Percentiles rank a stretch among this genome's conserved stretches.
Evolutionary conservation across 495 filamentous ascomycete species (phyloP).

Genomic region (Bathelium albidoporum): DNA sequence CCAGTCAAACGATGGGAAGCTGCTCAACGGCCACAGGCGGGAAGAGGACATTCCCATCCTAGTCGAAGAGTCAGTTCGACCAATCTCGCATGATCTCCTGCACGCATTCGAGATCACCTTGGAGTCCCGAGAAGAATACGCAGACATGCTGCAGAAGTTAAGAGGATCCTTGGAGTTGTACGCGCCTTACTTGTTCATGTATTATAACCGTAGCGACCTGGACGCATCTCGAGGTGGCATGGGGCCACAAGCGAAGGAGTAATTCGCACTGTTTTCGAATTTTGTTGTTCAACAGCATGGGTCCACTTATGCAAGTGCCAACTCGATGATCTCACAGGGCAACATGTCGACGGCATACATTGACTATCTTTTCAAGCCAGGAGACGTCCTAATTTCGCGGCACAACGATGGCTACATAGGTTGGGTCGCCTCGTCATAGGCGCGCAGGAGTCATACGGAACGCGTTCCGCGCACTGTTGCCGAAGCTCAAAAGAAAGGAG

Average conservation of each 20-base stretch:
- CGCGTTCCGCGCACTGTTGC: slow-evolving; percentile 4
- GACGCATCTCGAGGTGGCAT: neutral
- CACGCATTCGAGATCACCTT: slow-evolving; percentile 5
- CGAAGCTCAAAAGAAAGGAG: neutral
- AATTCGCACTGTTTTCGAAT: neutral
- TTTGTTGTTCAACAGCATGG: neutral
- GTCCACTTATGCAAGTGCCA: slow-evolving; percentile 12
- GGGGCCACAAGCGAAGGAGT: slow-evolving; percentile 6
- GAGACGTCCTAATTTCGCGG: slow-evolving; percentile 14
- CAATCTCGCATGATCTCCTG: neutral
- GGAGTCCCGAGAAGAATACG: neutral
- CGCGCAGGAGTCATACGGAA: neutral
- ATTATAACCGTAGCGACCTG: slow-evolving; percentile 6
- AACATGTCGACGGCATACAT: slow-evolving; percentile 22
- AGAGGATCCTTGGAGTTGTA: slow-evolving; percentile 6
- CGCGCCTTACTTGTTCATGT: slow-evolving; percentile 13
- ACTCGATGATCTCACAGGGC: slow-evolving; percentile 19
- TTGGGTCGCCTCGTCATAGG: neutral
- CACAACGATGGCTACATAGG: neutral
- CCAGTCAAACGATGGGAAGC: neutral
- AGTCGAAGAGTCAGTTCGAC: slow-evolving; percentile 9
- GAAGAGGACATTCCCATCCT: neutral
- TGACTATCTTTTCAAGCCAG: slow-evolving; percentile 20
- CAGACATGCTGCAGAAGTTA: slow-evolving; percentile 1
- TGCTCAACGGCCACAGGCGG: neutral